Percentiles rank a stretch among this genome's conserved stretches.
Conservation (phyloP, 163 green algal species). For the Coccomyxa subellipsoidea region DNA sequence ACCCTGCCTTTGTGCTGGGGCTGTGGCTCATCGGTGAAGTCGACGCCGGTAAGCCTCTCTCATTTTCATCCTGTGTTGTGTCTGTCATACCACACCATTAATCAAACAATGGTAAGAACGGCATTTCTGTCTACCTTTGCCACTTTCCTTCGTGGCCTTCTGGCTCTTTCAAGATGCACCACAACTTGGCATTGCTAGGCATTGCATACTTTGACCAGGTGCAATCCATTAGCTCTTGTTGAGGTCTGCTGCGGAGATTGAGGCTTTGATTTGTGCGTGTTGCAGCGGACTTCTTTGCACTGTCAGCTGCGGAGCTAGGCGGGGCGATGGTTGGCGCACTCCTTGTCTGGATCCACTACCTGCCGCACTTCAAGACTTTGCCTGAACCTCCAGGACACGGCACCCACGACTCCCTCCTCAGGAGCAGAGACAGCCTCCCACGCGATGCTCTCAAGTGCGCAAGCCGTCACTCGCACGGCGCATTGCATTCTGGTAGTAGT, state of each 20-base stretch:
- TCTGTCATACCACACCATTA: too few species aligned
- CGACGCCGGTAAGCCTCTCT: background rate
- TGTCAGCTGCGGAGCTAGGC: background rate
- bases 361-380: conserved; percentile 59
- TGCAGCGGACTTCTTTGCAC: background rate
- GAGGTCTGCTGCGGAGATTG: background rate
- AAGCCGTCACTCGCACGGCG: background rate
- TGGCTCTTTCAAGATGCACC: too few species aligned
- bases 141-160: too few species aligned
- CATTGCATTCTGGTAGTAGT: background rate
- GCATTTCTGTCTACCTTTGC: too few species aligned
- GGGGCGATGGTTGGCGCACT: conserved; percentile 17
- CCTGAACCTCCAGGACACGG: conserved; percentile 28
- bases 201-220: too few species aligned
- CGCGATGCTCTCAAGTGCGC: background rate
- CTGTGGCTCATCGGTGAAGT: background rate
- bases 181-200: too few species aligned
- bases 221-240: too few species aligned
- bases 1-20: background rate
- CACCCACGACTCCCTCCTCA: background rate
- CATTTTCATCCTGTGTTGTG: too few species aligned
- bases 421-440: background rate
- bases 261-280: background rate
- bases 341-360: conserved; percentile 49
- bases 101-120: too few species aligned